Evolutionary conservation across 352 stramenopile species (phyloP).

Genomic region (Pythium pyrilobum): DNA sequence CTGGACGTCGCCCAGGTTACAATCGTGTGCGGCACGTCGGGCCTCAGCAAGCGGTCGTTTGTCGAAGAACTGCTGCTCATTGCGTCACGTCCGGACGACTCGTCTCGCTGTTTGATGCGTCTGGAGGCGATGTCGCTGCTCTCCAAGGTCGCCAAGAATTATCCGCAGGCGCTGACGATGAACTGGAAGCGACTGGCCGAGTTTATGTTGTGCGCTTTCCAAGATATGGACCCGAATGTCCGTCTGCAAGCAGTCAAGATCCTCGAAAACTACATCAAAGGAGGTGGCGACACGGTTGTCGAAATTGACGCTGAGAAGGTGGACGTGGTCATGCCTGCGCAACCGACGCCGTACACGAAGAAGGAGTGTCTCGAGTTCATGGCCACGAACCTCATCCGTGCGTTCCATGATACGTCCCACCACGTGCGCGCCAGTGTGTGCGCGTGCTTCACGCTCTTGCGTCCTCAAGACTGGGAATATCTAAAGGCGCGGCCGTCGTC

Average conservation of each 20-base stretch:
- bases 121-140: conserved; percentile 82
- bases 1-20: conserved; percentile 54
- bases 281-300: conserved; percentile 7
- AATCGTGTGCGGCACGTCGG: conserved; percentile 55
- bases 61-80: conserved; percentile 70
- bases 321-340: no score
- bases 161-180: conserved; percentile 57
- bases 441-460: conserved; percentile 82
- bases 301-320: no score
- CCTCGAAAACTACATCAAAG: conserved; percentile 86
- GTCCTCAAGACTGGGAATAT: conserved; percentile 54
- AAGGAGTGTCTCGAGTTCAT: conserved; percentile 71
- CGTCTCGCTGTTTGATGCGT: conserved; percentile 42
- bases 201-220: conserved; percentile 79
- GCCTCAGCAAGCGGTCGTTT: conserved; percentile 59
- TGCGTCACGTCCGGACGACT: conserved; percentile 55
- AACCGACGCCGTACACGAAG: conserved; percentile 20
- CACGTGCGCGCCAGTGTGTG: conserved; percentile 84
- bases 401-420: conserved; percentile 82
- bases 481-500: conserved; percentile 30
- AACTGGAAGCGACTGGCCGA: conserved; percentile 63
- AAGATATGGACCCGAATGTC: conserved; percentile 82
- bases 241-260: conserved; percentile 85
- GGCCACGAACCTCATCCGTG: conserved; percentile 69
- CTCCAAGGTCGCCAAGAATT: conserved; percentile 84